Evolutionary conservation across 768 basidiomycete genomes (phyloP).

Genomic region (Asterophora lycoperdoides): DNA sequence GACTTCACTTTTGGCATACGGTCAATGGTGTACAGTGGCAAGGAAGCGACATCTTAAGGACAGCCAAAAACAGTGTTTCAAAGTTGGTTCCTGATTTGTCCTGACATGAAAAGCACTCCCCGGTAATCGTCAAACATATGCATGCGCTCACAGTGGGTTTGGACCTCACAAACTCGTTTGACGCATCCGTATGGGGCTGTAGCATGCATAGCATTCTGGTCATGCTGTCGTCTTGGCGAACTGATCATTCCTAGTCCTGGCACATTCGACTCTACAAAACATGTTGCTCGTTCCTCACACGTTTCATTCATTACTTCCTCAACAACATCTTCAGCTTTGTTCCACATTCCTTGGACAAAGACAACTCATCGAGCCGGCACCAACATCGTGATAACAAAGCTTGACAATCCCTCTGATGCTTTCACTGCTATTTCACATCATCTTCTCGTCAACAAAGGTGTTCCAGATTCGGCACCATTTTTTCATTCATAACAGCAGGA

Average conservation of each 20-base stretch:
- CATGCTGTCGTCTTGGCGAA: conserved; percentile 6
- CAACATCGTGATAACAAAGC: neutral
- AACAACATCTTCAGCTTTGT: neutral
- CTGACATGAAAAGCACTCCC: conserved; percentile 13
- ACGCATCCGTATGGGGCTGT: conserved; percentile 7
- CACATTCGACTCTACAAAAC: neutral
- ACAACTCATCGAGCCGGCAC: neutral
- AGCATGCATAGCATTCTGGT: neutral
- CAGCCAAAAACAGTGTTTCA: conserved; percentile 9
- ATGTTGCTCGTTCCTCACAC: neutral
- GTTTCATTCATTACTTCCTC: neutral
- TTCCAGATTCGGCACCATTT: conserved; percentile 12
- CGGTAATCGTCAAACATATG: conserved; percentile 31
- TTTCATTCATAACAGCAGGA: conserved; percentile 10
- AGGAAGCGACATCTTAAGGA: no score
- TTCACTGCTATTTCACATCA: conserved; percentile 19
- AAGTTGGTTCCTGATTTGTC: conserved; percentile 3
- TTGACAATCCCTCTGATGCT: conserved; percentile 3
- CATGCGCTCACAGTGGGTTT: conserved; percentile 10
- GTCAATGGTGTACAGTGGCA: no score
- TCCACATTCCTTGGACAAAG: conserved; percentile 6
- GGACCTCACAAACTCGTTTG: conserved; percentile 6
- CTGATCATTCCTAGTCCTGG: neutral
- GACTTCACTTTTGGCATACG: no score
- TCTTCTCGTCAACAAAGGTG: conserved; percentile 11